Base-by-base conservation (phyloP, 2,329 filamentous ascomycete species). In the Cryphonectria radicalis region DNA sequence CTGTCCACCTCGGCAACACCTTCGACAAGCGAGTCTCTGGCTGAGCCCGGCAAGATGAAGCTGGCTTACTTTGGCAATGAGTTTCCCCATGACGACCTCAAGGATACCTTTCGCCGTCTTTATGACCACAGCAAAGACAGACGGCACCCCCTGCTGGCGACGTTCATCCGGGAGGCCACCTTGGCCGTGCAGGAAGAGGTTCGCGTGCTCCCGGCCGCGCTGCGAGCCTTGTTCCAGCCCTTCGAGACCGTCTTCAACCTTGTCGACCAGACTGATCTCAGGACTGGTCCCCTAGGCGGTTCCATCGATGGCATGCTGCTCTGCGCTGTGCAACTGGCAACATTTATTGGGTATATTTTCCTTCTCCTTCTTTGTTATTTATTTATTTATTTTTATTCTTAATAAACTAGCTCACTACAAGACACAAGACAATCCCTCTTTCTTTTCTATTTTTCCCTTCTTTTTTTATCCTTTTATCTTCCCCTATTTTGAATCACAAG, bases 51-150 rank as follows among this genome's bases (percentile, higher is more conserved):
- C 70, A 77, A 74, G 65, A 79, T 80, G 76, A 78, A 77, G 70
- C 63, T 85, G 50, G 66, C 79, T n/a, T 85, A 81, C 75, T 86
- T 86, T 76, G 80, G 81, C 73, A 84, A 85, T 70, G 84, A 86
- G 72, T 84, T 86, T 67, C 84, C 84, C 0, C 78, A 77, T n/a
- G 84, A 85, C 50, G 81, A 86, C 72, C 73, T 85, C 13, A 72
- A 78, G 35, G 74, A 79, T 35, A 73, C 86, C 0, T 77, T 83
- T 62, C 83, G 84, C 11, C 74, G 77, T 4, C 75, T 87, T 14
- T 79, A 81, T 42, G 72, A 71, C 19, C 80, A 80, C 68, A 82
- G 80, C 77, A 86, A 85, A 72, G 79, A 81, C 72, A 78, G 74
- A 43, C 69, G 74, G 3, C 78, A 81, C 73, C 76, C 74, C 0